phyloP scores from a whole-genome alignment of 371 early-diverging fungal species.

The Blakeslea trispora region DNA sequence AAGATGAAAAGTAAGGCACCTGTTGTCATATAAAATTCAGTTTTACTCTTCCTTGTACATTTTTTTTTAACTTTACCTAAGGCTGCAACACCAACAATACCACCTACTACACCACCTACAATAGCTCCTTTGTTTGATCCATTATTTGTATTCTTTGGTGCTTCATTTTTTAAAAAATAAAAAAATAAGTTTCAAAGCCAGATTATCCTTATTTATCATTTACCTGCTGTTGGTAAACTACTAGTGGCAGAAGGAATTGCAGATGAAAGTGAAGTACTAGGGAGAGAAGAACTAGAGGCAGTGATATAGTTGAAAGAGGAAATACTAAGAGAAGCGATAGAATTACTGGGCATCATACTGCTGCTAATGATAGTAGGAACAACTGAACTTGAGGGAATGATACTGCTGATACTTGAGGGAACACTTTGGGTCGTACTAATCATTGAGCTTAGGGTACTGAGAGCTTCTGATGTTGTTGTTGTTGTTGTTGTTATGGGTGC shows the following conservation, averaged over 20 bases:
- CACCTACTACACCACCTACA: slow-evolving; percentile 9
- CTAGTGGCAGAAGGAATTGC: neutral
- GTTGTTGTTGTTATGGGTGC: neutral
- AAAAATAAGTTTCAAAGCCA: too few species aligned
- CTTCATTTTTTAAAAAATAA: too few species aligned
- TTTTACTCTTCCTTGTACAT: neutral
- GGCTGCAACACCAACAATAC: neutral
- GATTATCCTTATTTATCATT: too few species aligned
- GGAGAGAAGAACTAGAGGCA: neutral
- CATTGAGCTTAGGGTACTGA: neutral
- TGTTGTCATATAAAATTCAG: neutral
- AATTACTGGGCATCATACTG: neutral
- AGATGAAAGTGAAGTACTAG: neutral
- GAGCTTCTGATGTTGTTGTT: neutral
- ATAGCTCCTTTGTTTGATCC: neutral
- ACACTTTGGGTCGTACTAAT: too few species aligned
- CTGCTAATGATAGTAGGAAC: neutral
- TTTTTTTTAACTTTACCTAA: slow-evolving; percentile 2
- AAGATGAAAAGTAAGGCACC: neutral
- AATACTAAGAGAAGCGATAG: neutral
- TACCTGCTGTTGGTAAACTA: neutral
- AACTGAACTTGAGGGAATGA: neutral
- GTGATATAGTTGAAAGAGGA: neutral
- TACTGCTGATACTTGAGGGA: neutral
- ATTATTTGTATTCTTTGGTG: too few species aligned